Base-by-base conservation (phyloP, 2,329 filamentous ascomycete species). In the Fusarium verrucosum region DNA sequence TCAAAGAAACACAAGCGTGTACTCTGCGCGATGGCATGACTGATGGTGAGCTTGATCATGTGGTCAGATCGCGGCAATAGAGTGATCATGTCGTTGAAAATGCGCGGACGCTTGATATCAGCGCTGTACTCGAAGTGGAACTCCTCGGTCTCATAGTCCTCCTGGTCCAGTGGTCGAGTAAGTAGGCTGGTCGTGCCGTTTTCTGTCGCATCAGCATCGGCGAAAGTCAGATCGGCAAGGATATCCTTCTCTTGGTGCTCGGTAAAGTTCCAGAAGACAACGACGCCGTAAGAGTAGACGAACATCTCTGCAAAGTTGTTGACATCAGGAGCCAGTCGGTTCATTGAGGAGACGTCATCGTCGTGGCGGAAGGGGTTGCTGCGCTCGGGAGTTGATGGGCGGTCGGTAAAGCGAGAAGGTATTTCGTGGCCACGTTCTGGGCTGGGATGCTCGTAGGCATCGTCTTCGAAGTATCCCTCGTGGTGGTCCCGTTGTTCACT, bases 1-100 rank as follows among this genome's bases (percentile, higher is more conserved):
- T 99, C 95, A 72, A 99, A 99, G 75, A 95, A 92, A 74, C 91
- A 95, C 36, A 99, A 82, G 77, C 97, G 98, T 0, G 95, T 99
- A 76, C 94, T 97, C 78, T 99, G 95, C 1, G 93, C 93, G 69
- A 99, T 97, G 33, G 94, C 95, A 75, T 99, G 95, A 76, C 92
- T 96, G 81, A 99, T 99, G 30, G 94, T 93, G 16, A 99, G 84
- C 79, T 98, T 98, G 75, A 98, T 96, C 94, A 99, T 98, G 79
- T 99, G 95, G 79, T 99, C 95, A 25, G 84, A 87, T 35, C 92
- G 89, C 59, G 92, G 96, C 63, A 96, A 85, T 40, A 99, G 81
- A 1, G 95, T 99, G 71, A 99, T 98, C 95, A 99, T 99, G 77
- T 99, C 95, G 78, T 99, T 98, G 81, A 96, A 99, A 26, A 99